phyloP scores from a whole-genome alignment of 306 rosid species.

The Rosa persica region DNA sequence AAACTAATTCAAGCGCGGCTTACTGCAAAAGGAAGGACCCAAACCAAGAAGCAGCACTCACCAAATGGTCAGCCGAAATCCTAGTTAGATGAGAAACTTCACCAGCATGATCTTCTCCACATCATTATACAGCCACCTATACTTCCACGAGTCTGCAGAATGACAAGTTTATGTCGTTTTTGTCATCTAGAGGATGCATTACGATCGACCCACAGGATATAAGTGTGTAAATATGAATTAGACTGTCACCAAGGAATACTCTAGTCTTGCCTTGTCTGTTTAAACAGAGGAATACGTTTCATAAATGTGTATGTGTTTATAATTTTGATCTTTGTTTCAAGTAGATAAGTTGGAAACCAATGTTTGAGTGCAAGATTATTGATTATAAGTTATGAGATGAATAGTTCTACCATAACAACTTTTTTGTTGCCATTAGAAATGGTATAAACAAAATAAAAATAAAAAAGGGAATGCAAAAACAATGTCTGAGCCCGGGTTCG shows the following conservation, averaged over 20 bases:
- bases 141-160: not conserved
- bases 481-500: conserved; percentile 82
- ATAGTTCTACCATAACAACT: not conserved
- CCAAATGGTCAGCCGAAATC: conserved; percentile 75
- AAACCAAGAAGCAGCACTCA: conserved; percentile 40
- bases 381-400: not conserved
- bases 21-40: conserved; percentile 48
- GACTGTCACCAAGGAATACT: not conserved
- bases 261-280: not conserved
- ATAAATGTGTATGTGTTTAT: not conserved
- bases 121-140: not conserved
- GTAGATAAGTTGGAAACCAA: not conserved
- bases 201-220: not conserved
- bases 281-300: not conserved
- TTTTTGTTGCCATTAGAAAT: not conserved
- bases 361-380: not conserved
- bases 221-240: conserved; percentile 18
- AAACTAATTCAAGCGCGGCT: conserved; percentile 47
- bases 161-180: not conserved
- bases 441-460: not conserved
- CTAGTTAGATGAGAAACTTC: conserved; percentile 20
- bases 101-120: not conserved
- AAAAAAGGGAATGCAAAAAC: no score
- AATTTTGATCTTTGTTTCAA: not conserved
- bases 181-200: not conserved